Evolutionary conservation across 1,139 yeast species (phyloP), one percentile per base, ranked within the genome.

Genomic region (Blastobotrys serpentis): DNA sequence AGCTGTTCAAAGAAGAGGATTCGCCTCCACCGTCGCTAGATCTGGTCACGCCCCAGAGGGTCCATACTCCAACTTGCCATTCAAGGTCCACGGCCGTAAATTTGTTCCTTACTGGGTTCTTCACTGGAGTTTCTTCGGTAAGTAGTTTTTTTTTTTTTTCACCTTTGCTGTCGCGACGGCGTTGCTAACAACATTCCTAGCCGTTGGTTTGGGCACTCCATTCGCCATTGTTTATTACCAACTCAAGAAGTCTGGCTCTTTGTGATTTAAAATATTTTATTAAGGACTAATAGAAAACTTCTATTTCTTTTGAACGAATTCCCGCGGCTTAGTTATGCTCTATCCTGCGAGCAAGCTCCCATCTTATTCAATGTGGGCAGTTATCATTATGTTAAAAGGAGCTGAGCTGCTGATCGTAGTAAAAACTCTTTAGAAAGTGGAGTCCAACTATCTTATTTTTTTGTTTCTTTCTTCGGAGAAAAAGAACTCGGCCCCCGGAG

Each of bases 21-120:
- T 64, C 56, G 51, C 64, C 44, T 53, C 66, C 45, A 47, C 67
- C 36, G 51, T 59, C 48, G 50, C 56, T 42, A 62, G 61, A 47
- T 60, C 66, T 46, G 75, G 67, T 52, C 84, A 81, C 67, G 79
- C 73, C 68, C 83, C 86, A 67, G 86, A 81, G 67, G 98, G 98
- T 63, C 82, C 83, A 46, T 90, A 92, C 83, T 76, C 85, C 66
- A 92, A 92, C 79, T 67, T 92, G 58, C 98, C 98, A 58, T 92
- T 90, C 82, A 81, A 82, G 77, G 94, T 92, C 57, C 88, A 87
- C 78, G 76, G 82, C 79, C 87, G 95, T 79, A 86, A 82, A 75
- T 57, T 38, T 50, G 78, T 90, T 57, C 98, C 98, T 57, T 88
- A 79, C 69, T 84, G 82, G 61, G 74, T 87, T 47, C 76, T 83